These are phyloP conservation scores for Puccinia triticina DNA, from an alignment of 1,284 basidiomycete genomes.

Conservation along the genomic window DNA sequence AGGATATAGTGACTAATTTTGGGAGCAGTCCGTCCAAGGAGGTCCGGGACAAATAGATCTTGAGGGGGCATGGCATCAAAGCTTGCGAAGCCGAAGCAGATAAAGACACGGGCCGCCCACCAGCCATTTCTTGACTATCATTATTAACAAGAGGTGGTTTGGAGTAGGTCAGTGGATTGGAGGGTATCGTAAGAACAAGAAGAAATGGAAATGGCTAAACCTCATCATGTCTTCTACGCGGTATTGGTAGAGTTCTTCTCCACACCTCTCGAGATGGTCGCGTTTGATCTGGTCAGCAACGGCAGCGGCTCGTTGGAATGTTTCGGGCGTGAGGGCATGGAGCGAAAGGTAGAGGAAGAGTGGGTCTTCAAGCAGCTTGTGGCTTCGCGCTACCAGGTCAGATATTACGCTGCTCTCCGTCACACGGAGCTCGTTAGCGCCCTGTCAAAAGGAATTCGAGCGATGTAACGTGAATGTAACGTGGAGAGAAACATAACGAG, in stretches of 20 bases:
- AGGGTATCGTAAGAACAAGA: background rate
- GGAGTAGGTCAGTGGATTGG: background rate
- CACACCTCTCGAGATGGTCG: background rate
- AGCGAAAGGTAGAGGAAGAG: conserved; percentile 35
- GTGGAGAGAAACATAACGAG: too few relatives aligned
- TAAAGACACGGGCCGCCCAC: background rate
- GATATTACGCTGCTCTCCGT: background rate
- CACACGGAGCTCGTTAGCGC: conserved; percentile 34
- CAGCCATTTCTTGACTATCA: background rate
- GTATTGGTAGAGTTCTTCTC: conserved; percentile 45
- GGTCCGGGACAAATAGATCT: conserved; percentile 43
- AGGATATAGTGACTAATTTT: background rate
- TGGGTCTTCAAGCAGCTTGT: conserved; percentile 39
- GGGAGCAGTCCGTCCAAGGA: conserved; percentile 42
- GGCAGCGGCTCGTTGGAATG: background rate
- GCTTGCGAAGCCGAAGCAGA: background rate
- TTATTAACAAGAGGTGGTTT: background rate
- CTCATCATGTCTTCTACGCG: conserved; percentile 44
- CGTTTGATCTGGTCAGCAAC: conserved; percentile 42
- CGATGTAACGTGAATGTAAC: too few relatives aligned
- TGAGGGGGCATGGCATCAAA: background rate
- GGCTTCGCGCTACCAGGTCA: conserved; percentile 3
- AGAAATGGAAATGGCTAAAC: conserved; percentile 19
- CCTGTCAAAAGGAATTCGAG: too few relatives aligned
- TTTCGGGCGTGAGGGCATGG: conserved; percentile 9